phyloP scores from a whole-genome alignment of 805 yeast species.

The Saccharomycopsis fermentans region DNA sequence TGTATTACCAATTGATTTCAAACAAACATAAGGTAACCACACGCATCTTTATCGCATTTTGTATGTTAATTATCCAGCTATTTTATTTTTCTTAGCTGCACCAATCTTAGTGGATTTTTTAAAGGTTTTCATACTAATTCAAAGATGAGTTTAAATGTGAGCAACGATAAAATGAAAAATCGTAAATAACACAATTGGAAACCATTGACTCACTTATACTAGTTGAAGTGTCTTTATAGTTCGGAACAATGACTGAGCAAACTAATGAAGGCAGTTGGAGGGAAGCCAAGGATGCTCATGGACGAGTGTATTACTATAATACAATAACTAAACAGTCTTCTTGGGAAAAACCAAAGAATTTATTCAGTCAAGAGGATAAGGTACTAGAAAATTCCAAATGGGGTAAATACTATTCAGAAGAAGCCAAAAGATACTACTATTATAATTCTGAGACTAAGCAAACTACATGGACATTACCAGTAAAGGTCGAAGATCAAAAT shows the following conservation, averaged over 20 bases:
- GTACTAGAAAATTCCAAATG: constrained; percentile 45
- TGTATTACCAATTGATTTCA: too few relatives aligned
- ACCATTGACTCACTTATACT: too few relatives aligned
- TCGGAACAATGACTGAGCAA: not conserved
- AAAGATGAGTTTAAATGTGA: too few relatives aligned
- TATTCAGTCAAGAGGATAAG: constrained; percentile 32
- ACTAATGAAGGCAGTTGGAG: constrained; percentile 40
- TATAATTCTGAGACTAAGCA: constrained; percentile 53
- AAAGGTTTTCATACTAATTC: too few relatives aligned
- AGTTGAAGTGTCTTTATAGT: not conserved
- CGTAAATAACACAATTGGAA: too few relatives aligned
- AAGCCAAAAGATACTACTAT: constrained; percentile 56
- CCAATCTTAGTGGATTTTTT: too few relatives aligned
- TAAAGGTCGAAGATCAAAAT: constrained; percentile 28
- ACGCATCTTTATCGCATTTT: too few relatives aligned
- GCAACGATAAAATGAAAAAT: too few relatives aligned
- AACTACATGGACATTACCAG: constrained; percentile 78
- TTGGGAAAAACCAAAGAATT: constrained; percentile 70
- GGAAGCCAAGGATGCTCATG: constrained; percentile 51
- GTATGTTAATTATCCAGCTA: too few relatives aligned
- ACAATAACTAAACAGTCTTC: constrained; percentile 53
- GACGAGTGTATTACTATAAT: constrained; percentile 65
- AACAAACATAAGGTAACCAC: too few relatives aligned
- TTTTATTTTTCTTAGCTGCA: too few relatives aligned
- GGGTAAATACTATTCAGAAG: constrained; percentile 38